Base-by-base conservation (phyloP, 2,329 filamentous ascomycete genomes). In the Pseudocercospora fijiensis region DNA sequence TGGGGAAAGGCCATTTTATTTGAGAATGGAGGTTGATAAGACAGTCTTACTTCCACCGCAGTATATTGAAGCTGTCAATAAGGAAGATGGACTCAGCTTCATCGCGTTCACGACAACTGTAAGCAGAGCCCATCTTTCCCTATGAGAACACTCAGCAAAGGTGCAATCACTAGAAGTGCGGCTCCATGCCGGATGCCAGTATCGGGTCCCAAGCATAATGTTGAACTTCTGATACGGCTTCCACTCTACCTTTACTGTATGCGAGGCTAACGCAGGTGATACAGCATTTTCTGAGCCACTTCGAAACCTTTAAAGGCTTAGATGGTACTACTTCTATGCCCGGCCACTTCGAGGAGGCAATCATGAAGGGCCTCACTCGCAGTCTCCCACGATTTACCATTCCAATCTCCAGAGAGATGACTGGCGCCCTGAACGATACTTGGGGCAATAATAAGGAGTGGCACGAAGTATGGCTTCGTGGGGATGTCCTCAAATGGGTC, bases 401-500 rank as follows among this genome's bases (percentile, higher is more conserved):
- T 53, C 30, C 58, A 8, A 53, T 56, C n/a, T 47, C 51, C 28
- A 58, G 55, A 52, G 62, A 64, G 18, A 64, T 61, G 58, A 58
- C 52, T 16, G 61, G 58, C 11, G 51, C 58, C 4, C 53, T 64
- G 2, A 53, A 64, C 52, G 51, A 47, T 10, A 56, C 62, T 7
- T 63, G 57, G 57, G 64, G 64, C 41, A 37, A 61, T 16, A 47
- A 41, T 10, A 5, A 47, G 20, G 60, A 58, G n/a, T 69, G 67
- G 65, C 64, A 58, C n/a, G 60, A 65, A 13, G 56, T 65, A 3
- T 45, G 63, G 20, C 66, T 71, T 13, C 68, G 73, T 59, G 47
- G 65, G 7, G 68, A 69, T 22, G 62, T 78, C 49, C 70, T 75
- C 0, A 68, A 71, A 2, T 68, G 80, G 13, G 73, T 81, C 27